A percentile compares a stretch with the other conserved stretches of the same genome.
Evolutionary conservation across 2,329 filamentous ascomycete genomes (phyloP).

Genomic region (Achaetomium macrosporum): DNA sequence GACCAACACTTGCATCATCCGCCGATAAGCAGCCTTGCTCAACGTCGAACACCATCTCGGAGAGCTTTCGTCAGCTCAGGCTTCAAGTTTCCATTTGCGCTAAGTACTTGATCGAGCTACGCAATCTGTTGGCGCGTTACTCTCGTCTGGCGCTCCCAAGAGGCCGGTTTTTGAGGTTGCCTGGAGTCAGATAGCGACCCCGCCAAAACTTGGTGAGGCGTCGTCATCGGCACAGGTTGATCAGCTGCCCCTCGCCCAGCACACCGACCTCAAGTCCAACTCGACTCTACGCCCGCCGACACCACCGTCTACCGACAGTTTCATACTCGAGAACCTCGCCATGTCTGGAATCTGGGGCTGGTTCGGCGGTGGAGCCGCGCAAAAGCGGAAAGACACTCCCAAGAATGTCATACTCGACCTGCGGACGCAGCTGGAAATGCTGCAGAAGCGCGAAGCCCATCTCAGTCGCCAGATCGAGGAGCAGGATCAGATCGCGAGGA

Average conservation of each 20-base stretch:
- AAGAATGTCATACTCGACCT: conserved; percentile 94
- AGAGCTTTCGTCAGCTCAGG: conserved; percentile 12
- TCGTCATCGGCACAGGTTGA: conserved; percentile 25
- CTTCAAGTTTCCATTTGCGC: background rate
- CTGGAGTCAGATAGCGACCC: conserved; percentile 21
- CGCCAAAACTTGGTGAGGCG: conserved; percentile 23
- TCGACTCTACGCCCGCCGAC: background rate
- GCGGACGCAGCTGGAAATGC: conserved; percentile 88
- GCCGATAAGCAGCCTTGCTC: conserved; percentile 22
- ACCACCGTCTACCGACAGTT: background rate
- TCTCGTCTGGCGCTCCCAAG: background rate
- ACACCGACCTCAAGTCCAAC: conserved; percentile 3
- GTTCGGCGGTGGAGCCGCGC: conserved; percentile 78
- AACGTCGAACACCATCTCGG: conserved; percentile 5
- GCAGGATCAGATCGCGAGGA: conserved; percentile 81
- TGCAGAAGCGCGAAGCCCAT: conserved; percentile 93
- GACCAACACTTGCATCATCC: conserved; percentile 23
- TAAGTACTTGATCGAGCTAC: background rate
- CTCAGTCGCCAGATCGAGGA: conserved; percentile 88
- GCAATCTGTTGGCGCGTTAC: background rate
- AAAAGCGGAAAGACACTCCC: conserved; percentile 86
- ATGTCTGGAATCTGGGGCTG: conserved; percentile 75
- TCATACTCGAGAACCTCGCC: conserved; percentile 9
- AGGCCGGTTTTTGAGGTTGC: conserved; percentile 2
- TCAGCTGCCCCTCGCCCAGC: conserved; percentile 19